These are phyloP conservation scores for Salicornia ramosissima DNA, from an alignment of 148 eudicot genomes.

Conservation along the genomic window DNA sequence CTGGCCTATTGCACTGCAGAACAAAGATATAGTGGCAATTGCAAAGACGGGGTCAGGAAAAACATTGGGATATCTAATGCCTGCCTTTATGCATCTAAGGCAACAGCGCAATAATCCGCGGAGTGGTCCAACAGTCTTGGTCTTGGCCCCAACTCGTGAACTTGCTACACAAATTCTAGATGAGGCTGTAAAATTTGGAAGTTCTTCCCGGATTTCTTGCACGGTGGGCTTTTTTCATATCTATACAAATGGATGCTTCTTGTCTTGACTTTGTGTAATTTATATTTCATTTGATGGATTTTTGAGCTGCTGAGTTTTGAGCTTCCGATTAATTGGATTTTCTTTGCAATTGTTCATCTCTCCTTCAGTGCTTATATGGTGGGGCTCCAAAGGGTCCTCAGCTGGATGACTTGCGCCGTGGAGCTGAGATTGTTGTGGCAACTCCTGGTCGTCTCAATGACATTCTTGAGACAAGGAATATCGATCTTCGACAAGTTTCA, in stretches of 20 bases:
- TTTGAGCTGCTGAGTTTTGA: too few relatives aligned
- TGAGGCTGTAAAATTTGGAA: slow-evolving; percentile 87
- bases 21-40: slow-evolving; percentile 90
- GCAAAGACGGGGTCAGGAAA: slow-evolving; percentile 99
- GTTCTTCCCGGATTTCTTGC: slow-evolving; percentile 79
- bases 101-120: slow-evolving; percentile 65
- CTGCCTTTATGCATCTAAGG: slow-evolving; percentile 82
- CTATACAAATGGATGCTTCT: background rate
- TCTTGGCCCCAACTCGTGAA: slow-evolving; percentile 95
- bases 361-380: slow-evolving; percentile 83
- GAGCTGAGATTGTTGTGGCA: slow-evolving; percentile 93
- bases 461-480: slow-evolving; percentile 78
- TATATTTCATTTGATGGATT: background rate
- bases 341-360: slow-evolving; percentile 9
- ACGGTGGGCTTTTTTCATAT: slow-evolving; percentile 41
- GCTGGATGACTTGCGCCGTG: slow-evolving; percentile 77
- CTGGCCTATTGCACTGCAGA: slow-evolving; percentile 94
- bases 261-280: background rate
- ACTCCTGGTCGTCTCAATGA: slow-evolving; percentile 99
- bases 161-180: slow-evolving; percentile 94
- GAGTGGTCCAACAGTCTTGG: slow-evolving; percentile 84
- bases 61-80: slow-evolving; percentile 90
- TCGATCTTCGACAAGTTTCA: slow-evolving; percentile 84
- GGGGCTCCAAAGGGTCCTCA: slow-evolving; percentile 91
- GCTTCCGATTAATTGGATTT: background rate